Evolutionary conservation across 768 basidiomycete species (phyloP), one percentile per base, ranked within the genome.

Genomic region (Lentinula aciculospora): DNA sequence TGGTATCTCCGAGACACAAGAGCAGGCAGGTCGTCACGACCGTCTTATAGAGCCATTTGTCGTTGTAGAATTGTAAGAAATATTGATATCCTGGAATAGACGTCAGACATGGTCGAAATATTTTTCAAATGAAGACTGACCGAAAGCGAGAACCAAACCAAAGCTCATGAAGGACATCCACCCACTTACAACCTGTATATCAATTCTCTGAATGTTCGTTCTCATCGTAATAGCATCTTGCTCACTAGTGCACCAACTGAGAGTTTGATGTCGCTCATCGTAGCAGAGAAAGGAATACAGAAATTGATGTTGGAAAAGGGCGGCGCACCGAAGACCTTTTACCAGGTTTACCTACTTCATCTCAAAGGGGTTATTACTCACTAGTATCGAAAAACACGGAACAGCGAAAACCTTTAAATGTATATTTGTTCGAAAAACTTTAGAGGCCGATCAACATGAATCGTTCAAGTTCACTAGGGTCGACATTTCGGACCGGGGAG

Each of bases 111-210:
- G 12, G 46, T 3, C 49, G 31, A 34, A 9, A 47, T 8, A 47
- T 28, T n/a, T 15, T 28, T 15, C 6, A 29, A n/a, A 8, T 4
- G 21, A 10, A 39, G 4, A 27, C 34, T 53, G 23, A 53, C 51
- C 51, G 39, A 34, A 25, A 39, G 51, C 51, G 12, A 34, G 32
- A 23, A 53, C 51, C 12, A 53, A 12, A 9, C 51, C 51, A 39
- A 53, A 53, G 19, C 51, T 53, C 51, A 53, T 36, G 27, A 53
- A 53, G 4, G 51, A 53, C 34, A 36, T 36, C 51, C 51, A 53
- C 9, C 32, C 51, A 25, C 51, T 53, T 23, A 53, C 36, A 37
- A 53, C 36, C 51, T 53, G 32, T 1, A 15, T 4, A 3, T 27
- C 31, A 50, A 36, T 10, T 8, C 23, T 50, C 31, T 21, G 49